These are phyloP conservation scores for Jaltomata sinuosa DNA, from an alignment of 257 asterid genomes.

Conservation along the genomic window DNA sequence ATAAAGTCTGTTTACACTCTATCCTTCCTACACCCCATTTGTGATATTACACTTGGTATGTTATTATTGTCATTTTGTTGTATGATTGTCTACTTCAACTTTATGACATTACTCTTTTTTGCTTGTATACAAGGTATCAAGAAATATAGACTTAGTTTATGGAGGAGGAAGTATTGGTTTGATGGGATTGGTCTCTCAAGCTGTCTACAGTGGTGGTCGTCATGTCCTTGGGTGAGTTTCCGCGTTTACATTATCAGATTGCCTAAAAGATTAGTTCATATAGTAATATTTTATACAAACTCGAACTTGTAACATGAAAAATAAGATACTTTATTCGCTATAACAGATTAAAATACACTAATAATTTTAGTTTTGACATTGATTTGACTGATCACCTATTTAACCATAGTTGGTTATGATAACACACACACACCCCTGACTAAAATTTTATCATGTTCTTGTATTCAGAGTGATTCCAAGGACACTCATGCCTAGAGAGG, in stretches of 20 bases:
- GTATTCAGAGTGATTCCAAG: slow-evolving; percentile 30
- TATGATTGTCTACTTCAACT: neutral
- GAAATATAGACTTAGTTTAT: slow-evolving; percentile 29
- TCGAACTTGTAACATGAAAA: neutral
- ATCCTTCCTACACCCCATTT: too few relatives aligned
- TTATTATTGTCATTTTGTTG: neutral
- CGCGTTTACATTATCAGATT: neutral
- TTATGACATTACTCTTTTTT: neutral
- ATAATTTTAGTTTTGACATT: neutral
- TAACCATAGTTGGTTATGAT: neutral
- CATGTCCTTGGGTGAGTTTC: slow-evolving; percentile 33
- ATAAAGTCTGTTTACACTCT: too few relatives aligned
- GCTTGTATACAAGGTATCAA: slow-evolving; percentile 17
- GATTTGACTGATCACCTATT: neutral
- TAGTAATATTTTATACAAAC: neutral
- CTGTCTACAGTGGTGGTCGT: slow-evolving; percentile 27
- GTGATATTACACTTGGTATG: neutral
- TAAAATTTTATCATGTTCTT: slow-evolving; percentile 6
- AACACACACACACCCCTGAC: neutral
- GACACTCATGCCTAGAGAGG: slow-evolving; percentile 32
- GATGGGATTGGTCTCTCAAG: slow-evolving; percentile 34
- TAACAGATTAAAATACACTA: too few relatives aligned
- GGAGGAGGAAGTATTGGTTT: slow-evolving; percentile 40
- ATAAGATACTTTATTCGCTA: neutral
- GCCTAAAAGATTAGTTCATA: neutral